These are phyloP conservation scores for Xylariaceae sp. DNA, from an alignment of 2,329 filamentous ascomycete species.

Conservation along the genomic window DNA sequence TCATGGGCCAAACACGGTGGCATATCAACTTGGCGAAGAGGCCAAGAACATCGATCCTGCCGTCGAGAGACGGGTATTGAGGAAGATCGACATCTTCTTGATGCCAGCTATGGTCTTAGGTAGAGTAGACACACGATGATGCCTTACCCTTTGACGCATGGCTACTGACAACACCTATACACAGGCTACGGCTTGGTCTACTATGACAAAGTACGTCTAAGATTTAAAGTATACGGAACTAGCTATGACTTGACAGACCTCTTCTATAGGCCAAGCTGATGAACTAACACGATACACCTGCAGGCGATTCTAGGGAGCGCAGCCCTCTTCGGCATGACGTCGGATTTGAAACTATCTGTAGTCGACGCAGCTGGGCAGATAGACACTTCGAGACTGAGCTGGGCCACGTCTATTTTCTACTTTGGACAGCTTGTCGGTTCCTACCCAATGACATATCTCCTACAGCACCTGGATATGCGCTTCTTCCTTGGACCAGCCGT, in stretches of 20 bases:
- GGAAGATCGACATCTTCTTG: slow-evolving; percentile 64
- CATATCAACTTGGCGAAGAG: not conserved
- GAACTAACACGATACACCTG: not conserved
- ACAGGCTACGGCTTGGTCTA: slow-evolving; percentile 59
- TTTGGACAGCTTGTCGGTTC: slow-evolving; percentile 73
- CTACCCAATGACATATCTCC: slow-evolving; percentile 67
- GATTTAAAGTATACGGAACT: not conserved
- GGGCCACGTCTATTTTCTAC: slow-evolving; percentile 77
- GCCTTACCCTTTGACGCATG: no score
- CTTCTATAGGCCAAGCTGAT: not conserved
- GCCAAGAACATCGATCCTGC: slow-evolving; percentile 36
- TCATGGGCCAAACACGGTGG: no score
- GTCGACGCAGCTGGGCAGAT: slow-evolving; percentile 48
- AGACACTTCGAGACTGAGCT: slow-evolving; percentile 65
- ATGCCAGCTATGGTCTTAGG: slow-evolving; percentile 64
- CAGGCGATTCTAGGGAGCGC: slow-evolving; percentile 70
- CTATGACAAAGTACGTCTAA: slow-evolving; percentile 56
- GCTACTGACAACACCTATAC: no score
- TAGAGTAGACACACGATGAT: not conserved
- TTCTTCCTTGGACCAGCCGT: slow-evolving; percentile 60
- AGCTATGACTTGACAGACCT: not conserved
- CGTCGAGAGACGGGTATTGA: slow-evolving; percentile 52
- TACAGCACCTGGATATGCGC: slow-evolving; percentile 66
- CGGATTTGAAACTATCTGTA: slow-evolving; percentile 58
- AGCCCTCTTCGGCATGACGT: slow-evolving; percentile 71